Evolutionary conservation across 2,329 filamentous ascomycete species (phyloP), one percentile per base, ranked within the genome.

Genomic region (Xylariaceae sp.): DNA sequence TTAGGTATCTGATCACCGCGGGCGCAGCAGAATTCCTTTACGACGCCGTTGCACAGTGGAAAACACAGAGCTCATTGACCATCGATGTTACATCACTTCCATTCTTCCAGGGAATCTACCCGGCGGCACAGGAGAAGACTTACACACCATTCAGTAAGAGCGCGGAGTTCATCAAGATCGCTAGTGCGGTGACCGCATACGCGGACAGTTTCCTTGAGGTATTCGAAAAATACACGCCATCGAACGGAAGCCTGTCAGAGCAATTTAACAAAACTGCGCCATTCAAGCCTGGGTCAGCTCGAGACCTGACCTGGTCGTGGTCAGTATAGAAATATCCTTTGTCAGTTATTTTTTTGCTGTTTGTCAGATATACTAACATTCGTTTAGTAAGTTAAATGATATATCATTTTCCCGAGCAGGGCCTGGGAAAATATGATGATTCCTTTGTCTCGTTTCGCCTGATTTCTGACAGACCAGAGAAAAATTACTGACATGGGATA

Each of bases 231-330:
- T 76, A 77, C 57, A 74, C 72, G 0, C 73, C 74, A 1, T 56
- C 60, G 4, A 69, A 71, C 42, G 76, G 76, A 16, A 67, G 64
- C 1, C 58, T 76, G 5, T 64, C 68, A 2, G 75, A 79, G 56
- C 75, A 78, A 45, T 78, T 73, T 54, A 64, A 70, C 49, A 70
- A 70, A 37, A 62, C 56, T 12, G 37, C 55, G 6, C 63, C 58
- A 22, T 64, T 53, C 33, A 55, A 58, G 0, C 72, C 71, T 0
- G 57, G 69, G 1, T 75, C 73, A 5, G 75, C 75, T 1, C 56
- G 55, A 14, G 71, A 76, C 52, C 68, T 88, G 22, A 88, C 85
- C 3, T 88, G 85, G 85, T 86, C 83, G 0, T 88, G n/a, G n/a
- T n/a, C n/a, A n/a, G n/a, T n/a, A n/a, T n/a, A n/a, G n/a, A n/a